Evolutionary conservation across 2,329 filamentous ascomycete genomes (phyloP).

Genomic region (Botryosphaeria dothidea): DNA sequence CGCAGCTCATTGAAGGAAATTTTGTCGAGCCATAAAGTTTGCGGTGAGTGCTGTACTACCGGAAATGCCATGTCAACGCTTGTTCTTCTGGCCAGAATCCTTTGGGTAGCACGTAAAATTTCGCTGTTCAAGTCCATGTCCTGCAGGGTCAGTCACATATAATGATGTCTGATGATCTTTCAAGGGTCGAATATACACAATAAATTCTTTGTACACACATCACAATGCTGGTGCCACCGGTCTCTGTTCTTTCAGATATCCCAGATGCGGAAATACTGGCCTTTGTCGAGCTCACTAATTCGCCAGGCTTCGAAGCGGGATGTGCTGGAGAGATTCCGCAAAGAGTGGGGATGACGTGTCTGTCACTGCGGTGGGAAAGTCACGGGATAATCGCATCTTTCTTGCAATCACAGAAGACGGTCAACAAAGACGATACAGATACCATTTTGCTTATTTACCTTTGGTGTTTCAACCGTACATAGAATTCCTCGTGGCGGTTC

Average conservation of each 20-base stretch:
- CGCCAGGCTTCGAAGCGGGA: background rate
- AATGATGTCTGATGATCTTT: background rate
- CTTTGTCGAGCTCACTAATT: background rate
- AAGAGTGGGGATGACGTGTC: background rate
- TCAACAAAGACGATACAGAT: background rate
- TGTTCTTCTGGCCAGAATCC: background rate
- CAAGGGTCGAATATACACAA: background rate
- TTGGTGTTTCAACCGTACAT: constrained; percentile 8
- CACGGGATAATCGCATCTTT: background rate
- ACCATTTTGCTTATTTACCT: background rate
- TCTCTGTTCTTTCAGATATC: background rate
- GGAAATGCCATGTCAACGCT: background rate
- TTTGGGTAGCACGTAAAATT: background rate
- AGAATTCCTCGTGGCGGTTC: constrained; percentile 4
- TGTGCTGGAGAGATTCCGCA: background rate
- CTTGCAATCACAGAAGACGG: background rate
- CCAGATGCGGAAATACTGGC: background rate
- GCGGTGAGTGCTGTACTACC: background rate
- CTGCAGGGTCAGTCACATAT: background rate
- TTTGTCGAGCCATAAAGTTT: constrained; percentile 8
- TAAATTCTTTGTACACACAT: background rate
- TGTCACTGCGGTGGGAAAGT: background rate
- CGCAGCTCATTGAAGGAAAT: constrained; percentile 12
- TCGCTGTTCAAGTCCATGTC: too few species aligned
- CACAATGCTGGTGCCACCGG: background rate